These are phyloP conservation scores for Candolleomyces eurysporus DNA, from an alignment of 768 basidiomycete genomes.

Conservation along the genomic window DNA sequence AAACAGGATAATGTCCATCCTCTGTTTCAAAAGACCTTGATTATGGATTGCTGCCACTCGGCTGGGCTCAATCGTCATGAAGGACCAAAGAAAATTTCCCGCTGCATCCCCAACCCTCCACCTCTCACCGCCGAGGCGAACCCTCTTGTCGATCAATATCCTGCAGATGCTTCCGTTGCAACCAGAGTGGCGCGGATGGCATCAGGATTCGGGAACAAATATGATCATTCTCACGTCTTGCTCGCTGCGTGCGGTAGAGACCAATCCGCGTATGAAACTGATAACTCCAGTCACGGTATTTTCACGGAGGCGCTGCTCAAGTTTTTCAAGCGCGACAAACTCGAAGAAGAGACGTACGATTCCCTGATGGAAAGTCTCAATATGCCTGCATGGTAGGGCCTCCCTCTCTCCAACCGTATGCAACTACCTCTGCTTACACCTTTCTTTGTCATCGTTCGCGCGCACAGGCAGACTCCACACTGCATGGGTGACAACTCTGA, in stretches of 20 bases:
- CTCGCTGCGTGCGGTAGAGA: constrained; percentile 40
- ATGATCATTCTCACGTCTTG: constrained; percentile 35
- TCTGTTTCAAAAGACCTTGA: constrained; percentile 32
- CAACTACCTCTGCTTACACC: too few relatives aligned
- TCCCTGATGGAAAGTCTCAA: constrained; percentile 29
- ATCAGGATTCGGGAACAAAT: constrained; percentile 19
- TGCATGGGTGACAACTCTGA: constrained; percentile 29
- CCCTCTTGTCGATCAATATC: neutral
- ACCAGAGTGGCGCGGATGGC: constrained; percentile 12
- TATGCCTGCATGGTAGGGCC: constrained; percentile 24
- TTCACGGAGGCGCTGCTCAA: constrained; percentile 26
- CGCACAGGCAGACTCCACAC: constrained; percentile 30
- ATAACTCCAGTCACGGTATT: constrained; percentile 16
- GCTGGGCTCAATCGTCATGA: constrained; percentile 25
- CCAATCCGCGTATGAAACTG: constrained; percentile 29
- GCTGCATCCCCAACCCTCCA: constrained; percentile 26
- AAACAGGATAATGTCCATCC: neutral
- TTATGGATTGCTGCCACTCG: constrained; percentile 46
- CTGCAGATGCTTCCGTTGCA: neutral
- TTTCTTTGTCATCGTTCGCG: too few relatives aligned
- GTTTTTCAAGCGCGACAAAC: constrained; percentile 15
- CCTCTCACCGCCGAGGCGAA: constrained; percentile 23
- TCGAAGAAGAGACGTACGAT: constrained; percentile 28
- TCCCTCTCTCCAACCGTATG: too few relatives aligned
- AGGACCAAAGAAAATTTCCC: constrained; percentile 14